Percentiles rank a stretch among this genome's conserved stretches.
These are phyloP conservation scores for Acrasis kona DNA, from an alignment of 78 protist species.

Conservation along the genomic window DNA sequence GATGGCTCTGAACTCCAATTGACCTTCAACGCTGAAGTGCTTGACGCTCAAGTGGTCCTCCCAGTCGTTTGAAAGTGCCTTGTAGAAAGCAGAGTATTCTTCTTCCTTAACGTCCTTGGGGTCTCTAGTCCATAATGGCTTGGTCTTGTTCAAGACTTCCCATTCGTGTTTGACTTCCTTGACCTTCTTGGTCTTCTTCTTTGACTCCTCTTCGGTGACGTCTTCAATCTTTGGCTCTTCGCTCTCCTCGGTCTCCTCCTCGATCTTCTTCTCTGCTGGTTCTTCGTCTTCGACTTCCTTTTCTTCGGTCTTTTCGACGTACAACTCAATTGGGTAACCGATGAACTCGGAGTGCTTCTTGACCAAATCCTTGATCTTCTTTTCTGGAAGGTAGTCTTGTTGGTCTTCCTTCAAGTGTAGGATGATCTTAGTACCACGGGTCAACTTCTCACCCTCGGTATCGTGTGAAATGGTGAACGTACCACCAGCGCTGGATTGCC, in stretches of 20 bases:
- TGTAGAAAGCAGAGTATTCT: conserved; percentile 99
- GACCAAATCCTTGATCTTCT: conserved; percentile 88
- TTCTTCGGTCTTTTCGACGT: conserved; percentile 78
- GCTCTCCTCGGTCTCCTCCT: conserved; percentile 45
- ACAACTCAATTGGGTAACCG: conserved; percentile 91
- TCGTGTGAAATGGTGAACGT: conserved; percentile 87
- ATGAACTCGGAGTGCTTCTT: conserved; percentile 99
- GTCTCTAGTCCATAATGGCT: conserved; percentile 98
- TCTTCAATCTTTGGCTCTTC: conserved; percentile 70
- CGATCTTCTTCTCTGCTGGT: conserved; percentile 42
- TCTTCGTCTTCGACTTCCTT: conserved; percentile 77
- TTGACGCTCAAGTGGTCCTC: conserved; percentile 96
- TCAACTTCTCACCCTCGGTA: conserved; percentile 51
- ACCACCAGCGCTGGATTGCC: conserved; percentile 98
- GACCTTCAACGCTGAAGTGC: conserved; percentile 99
- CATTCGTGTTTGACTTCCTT: conserved; percentile 75
- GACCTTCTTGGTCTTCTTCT: conserved; percentile 82
- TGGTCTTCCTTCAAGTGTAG: conserved; percentile 97
- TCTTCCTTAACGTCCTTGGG: conserved; percentile 95
- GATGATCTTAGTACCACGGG: conserved; percentile 94
- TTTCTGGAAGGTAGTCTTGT: conserved; percentile 92
- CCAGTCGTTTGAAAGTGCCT: conserved; percentile 94
- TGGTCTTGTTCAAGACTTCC: conserved; percentile 96
- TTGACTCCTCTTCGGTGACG: conserved; percentile 47
- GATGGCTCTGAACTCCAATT: conserved; percentile 94